Evolutionary conservation across 345 rosid genomes (phyloP).

Genomic region (Clausena lansium): DNA sequence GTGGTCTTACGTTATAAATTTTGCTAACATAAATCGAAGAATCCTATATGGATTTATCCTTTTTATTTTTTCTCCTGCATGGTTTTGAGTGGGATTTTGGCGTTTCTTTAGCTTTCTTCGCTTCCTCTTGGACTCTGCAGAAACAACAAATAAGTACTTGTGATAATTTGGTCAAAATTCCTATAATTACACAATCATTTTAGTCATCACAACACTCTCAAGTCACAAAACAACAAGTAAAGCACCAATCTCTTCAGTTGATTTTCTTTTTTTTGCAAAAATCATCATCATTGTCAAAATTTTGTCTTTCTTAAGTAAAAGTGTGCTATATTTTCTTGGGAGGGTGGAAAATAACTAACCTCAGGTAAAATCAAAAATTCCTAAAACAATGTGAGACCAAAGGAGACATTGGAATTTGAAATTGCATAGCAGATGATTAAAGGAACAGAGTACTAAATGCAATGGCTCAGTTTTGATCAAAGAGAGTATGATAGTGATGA

Average conservation of each 20-base stretch:
- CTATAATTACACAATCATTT: slow-evolving; percentile 31
- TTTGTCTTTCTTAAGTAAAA: slow-evolving; percentile 6
- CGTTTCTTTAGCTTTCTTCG: slow-evolving; percentile 22
- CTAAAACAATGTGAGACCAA: slow-evolving; percentile 14
- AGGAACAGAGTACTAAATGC: slow-evolving; percentile 7
- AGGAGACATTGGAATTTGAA: slow-evolving; percentile 17
- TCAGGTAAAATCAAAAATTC: neutral
- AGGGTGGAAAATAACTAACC: too few relatives aligned
- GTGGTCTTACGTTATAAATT: slow-evolving; percentile 20
- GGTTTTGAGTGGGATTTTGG: slow-evolving; percentile 58
- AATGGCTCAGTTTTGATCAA: slow-evolving; percentile 5
- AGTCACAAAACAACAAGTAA: slow-evolving; percentile 16
- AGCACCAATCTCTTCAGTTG: slow-evolving; percentile 3
- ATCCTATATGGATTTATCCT: slow-evolving; percentile 11
- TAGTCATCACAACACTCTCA: neutral
- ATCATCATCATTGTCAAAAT: neutral
- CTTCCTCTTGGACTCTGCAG: slow-evolving; percentile 4
- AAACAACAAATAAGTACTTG: slow-evolving; percentile 27
- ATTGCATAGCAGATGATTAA: slow-evolving; percentile 15
- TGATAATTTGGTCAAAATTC: slow-evolving; percentile 14
- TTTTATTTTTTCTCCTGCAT: slow-evolving; percentile 28
- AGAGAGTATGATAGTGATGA: slow-evolving; percentile 8
- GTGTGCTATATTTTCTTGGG: neutral
- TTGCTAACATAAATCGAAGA: slow-evolving; percentile 21
- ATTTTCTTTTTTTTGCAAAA: slow-evolving; percentile 7